Evolutionary conservation across 2,329 filamentous ascomycete genomes (phyloP), one percentile per base, ranked within the genome.

Genomic region (Paramyrothecium sp.): DNA sequence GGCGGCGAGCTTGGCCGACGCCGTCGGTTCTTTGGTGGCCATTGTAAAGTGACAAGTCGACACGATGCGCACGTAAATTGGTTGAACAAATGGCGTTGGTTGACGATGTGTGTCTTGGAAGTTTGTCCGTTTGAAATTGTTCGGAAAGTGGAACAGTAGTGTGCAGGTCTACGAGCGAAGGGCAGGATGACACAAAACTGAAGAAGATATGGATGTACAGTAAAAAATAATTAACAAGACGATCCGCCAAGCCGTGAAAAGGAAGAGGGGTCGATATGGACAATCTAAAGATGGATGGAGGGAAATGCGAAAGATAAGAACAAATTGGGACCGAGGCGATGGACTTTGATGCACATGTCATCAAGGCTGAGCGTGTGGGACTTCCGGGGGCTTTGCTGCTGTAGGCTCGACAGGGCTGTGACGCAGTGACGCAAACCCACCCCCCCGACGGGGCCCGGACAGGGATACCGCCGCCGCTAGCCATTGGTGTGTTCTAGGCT

Each of bases 1-100:
- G 11, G 77, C 73, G 50, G 75, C 71, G 67, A 82, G 73, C 65
- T 75, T 78, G 57, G 73, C 60, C 57, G 63, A 54, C 19, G 65
- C 65, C 38, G 64, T 61, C 48, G 54, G 44, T 12, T 56, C 53
- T 61, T 67, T 70, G 19, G 38, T 30, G 41, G 51, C 7, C 12
- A 49, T 56, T 26, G 46, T 11, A 19, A 20, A 7, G 41, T 33
- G 12, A 56, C 48, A 3, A 16, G 34, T 49, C 48, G 48, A 21
- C 19, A 13, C 11, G 3, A 8, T 22, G 22, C 33, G 50, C 10
- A 10, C 10, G 26, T 4, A 30, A 30, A 10, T 30, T 30, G 26
- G 26, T n/a, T n/a, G n/a, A n/a, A n/a, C n/a, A 58, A 12, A 20
- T 48, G 46, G 11, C 22, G 46, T 12, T 48, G 21, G n/a, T n/a